phyloP scores from a whole-genome alignment of 768 basidiomycete genomes.

The Brasilioporus rufonigricans region DNA sequence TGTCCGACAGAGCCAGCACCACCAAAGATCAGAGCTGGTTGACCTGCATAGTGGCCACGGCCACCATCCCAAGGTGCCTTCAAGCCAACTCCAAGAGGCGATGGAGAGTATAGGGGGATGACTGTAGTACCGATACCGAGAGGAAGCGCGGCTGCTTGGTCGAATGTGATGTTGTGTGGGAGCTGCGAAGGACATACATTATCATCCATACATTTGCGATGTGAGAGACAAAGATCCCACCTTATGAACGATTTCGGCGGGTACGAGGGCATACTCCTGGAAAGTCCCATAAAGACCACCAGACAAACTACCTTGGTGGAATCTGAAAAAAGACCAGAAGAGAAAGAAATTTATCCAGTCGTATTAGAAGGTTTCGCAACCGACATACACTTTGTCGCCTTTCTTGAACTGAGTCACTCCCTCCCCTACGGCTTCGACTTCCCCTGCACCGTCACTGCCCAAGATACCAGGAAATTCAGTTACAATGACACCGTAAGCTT shows the following conservation, averaged over 20 bases:
- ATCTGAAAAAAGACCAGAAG: slow-evolving; percentile 12
- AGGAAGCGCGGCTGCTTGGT: slow-evolving; percentile 39
- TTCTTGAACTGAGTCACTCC: slow-evolving; percentile 35
- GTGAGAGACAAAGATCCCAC: not conserved
- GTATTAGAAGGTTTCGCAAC: not conserved
- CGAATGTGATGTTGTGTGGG: slow-evolving; percentile 36
- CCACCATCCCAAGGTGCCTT: slow-evolving; percentile 37
- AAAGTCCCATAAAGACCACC: slow-evolving; percentile 13
- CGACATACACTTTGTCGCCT: slow-evolving; percentile 30
- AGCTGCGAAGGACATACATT: slow-evolving; percentile 29
- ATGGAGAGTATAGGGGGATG: slow-evolving; percentile 31
- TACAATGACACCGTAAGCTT: not conserved
- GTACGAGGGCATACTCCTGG: slow-evolving; percentile 28
- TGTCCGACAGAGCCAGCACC: slow-evolving; percentile 40
- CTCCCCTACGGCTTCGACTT: slow-evolving; percentile 38
- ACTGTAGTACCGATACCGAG: slow-evolving; percentile 31
- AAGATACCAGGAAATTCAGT: slow-evolving; percentile 35
- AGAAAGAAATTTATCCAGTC: not conserved
- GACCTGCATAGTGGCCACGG: slow-evolving; percentile 26
- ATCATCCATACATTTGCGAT: not conserved
- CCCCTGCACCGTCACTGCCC: slow-evolving; percentile 41
- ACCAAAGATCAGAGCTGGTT: slow-evolving; percentile 37
- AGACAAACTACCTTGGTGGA: slow-evolving; percentile 9
- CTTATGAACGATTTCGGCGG: slow-evolving; percentile 21
- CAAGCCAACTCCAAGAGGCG: slow-evolving; percentile 28